Percentiles rank a stretch among this genome's conserved stretches.
These are phyloP conservation scores for Cymodocea nodosa DNA, from an alignment of 116 monocot genomes.

Conservation along the genomic window DNA sequence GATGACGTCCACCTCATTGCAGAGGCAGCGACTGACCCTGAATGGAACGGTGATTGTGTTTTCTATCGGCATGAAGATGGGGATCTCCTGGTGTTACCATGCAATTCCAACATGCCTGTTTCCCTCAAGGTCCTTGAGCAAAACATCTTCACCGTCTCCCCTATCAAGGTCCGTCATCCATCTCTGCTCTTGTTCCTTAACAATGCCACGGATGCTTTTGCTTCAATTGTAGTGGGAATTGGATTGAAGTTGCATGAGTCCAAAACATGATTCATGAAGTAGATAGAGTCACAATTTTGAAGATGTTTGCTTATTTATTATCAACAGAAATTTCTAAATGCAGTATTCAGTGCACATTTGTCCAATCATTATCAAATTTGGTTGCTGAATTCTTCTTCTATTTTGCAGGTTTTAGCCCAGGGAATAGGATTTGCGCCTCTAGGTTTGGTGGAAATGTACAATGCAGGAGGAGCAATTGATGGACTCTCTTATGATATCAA, in stretches of 20 bases:
- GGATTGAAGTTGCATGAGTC: too few relatives aligned
- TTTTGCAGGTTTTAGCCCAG: conserved; percentile 49
- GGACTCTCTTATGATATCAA: conserved; percentile 45
- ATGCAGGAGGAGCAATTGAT: conserved; percentile 75
- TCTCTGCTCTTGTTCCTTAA: background rate
- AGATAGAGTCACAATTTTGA: too few relatives aligned
- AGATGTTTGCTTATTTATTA: too few relatives aligned
- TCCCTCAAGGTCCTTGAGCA: conserved; percentile 74
- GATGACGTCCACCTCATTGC: conserved; percentile 71
- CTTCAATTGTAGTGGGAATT: too few relatives aligned
- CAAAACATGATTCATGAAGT: too few relatives aligned
- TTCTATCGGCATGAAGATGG: conserved; percentile 37
- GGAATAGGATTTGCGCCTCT: conserved; percentile 61
- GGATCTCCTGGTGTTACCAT: conserved; percentile 32
- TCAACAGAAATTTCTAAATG: too few relatives aligned
- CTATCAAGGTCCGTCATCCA: conserved; percentile 40
- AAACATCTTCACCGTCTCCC: conserved; percentile 52
- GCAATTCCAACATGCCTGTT: conserved; percentile 30
- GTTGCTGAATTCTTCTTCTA: too few relatives aligned
- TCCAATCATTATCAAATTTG: too few relatives aligned
- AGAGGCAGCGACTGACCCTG: conserved; percentile 42
- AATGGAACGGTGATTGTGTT: conserved; percentile 68
- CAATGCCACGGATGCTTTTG: too few relatives aligned
- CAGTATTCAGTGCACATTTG: too few relatives aligned
- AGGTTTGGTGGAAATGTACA: conserved; percentile 84